Evolutionary conservation across 257 asterid genomes (phyloP).

Genomic region (Anisodus acutangulus): DNA sequence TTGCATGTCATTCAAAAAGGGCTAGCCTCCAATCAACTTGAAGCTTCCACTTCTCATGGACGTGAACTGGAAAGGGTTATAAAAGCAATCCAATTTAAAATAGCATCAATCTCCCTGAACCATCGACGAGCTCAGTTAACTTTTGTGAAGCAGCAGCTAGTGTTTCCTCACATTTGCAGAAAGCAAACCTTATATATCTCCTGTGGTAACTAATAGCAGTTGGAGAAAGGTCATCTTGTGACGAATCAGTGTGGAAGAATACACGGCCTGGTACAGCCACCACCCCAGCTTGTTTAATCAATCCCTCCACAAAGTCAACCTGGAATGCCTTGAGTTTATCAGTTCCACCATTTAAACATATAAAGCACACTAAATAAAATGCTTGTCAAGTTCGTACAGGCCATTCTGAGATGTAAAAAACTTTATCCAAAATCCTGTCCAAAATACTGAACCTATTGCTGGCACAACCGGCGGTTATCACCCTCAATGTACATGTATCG

Average conservation of each 20-base stretch:
- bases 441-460: conserved; percentile 3
- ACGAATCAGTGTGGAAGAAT: conserved; percentile 57
- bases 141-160: conserved; percentile 64
- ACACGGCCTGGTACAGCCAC: conserved; percentile 94
- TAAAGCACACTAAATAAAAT: background rate
- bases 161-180: conserved; percentile 79
- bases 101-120: conserved; percentile 57
- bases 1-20: background rate
- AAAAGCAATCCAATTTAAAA: conserved; percentile 32
- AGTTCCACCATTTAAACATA: conserved; percentile 5
- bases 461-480: background rate
- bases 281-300: conserved; percentile 80
- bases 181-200: conserved; percentile 74
- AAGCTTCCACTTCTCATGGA: conserved; percentile 8
- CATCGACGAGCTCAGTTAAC: conserved; percentile 49
- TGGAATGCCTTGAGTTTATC: conserved; percentile 35
- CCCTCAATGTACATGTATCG: background rate
- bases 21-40: background rate
- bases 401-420: background rate
- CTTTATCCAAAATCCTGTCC: conserved; percentile 1
- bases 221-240: conserved; percentile 29
- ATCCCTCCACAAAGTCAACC: conserved; percentile 78
- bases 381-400: conserved; percentile 18
- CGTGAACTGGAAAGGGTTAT: conserved; percentile 1
- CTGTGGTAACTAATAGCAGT: conserved; percentile 34